phyloP scores from a whole-genome alignment of 176 grass and related monocot species.

The Musa itinerans region DNA sequence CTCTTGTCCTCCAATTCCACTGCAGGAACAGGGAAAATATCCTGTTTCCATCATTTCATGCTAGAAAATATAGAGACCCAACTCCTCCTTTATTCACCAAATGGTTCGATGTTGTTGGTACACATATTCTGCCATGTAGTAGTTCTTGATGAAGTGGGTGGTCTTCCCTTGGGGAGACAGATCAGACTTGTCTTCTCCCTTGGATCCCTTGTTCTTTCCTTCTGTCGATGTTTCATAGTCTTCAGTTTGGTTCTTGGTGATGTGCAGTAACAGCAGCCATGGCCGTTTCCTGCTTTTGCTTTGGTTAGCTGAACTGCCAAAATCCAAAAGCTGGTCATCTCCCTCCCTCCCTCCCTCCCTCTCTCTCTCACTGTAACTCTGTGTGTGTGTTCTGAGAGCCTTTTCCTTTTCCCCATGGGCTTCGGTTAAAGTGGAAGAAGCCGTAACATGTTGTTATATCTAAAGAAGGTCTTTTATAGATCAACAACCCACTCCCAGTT shows the following conservation, averaged over 20 bases:
- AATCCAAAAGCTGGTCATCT: background rate
- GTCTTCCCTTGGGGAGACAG: conserved; percentile 16
- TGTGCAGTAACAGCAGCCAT: background rate
- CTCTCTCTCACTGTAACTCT: conserved; percentile 5
- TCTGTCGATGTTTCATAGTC: background rate
- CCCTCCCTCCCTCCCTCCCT: conserved; percentile 4
- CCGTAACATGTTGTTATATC: conserved; percentile 33
- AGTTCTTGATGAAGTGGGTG: background rate
- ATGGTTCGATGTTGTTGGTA: background rate
- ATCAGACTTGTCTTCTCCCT: conserved; percentile 6
- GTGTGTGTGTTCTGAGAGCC: conserved; percentile 32
- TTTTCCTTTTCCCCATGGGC: conserved; percentile 42
- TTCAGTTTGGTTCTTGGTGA: background rate
- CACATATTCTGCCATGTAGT: background rate
- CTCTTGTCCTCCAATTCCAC: background rate
- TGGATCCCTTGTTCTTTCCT: background rate
- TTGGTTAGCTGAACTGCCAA: conserved; percentile 18
- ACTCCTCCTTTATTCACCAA: background rate
- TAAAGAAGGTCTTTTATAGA: conserved; percentile 28
- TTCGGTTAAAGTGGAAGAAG: conserved; percentile 72
- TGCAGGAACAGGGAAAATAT: background rate
- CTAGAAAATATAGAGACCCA: background rate
- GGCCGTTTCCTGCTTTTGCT: conserved; percentile 15
- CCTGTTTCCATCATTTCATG: conserved; percentile 18
- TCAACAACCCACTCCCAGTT: conserved; percentile 21